Percentiles rank a stretch among this genome's conserved stretches.
Evolutionary conservation across 495 filamentous ascomycete species (phyloP).

Genomic region (Amphirosellinia nigrospora): DNA sequence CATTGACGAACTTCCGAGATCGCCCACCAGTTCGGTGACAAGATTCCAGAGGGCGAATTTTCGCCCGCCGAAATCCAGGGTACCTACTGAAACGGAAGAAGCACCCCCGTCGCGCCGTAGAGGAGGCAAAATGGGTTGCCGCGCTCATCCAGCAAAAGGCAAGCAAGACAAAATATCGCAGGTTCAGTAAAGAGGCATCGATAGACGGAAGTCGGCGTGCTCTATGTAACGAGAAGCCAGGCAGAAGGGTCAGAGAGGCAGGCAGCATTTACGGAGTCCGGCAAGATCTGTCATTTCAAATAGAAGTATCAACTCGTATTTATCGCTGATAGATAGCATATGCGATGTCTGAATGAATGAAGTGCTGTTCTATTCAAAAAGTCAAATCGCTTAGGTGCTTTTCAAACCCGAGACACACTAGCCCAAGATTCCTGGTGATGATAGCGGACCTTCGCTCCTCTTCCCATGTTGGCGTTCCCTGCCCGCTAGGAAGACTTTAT

Average conservation of each 20-base stretch:
- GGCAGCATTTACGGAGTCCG: background rate
- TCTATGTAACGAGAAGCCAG: background rate
- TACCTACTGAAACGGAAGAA: slow-evolving; percentile 70
- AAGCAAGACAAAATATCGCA: slow-evolving; percentile 40
- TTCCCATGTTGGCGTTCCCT: background rate
- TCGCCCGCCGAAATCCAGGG: slow-evolving; percentile 74
- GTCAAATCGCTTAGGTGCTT: background rate
- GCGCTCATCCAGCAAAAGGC: slow-evolving; percentile 52
- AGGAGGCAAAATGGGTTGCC: slow-evolving; percentile 62
- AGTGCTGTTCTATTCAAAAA: background rate
- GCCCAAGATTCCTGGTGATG: too few species aligned
- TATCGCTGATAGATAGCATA: background rate
- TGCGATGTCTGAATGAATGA: background rate
- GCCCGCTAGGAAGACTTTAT: background rate
- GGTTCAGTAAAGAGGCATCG: slow-evolving; percentile 11
- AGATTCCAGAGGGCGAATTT: slow-evolving; percentile 57
- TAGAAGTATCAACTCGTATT: background rate
- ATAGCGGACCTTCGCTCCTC: background rate
- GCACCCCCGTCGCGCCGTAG: slow-evolving; percentile 62
- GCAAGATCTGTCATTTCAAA: background rate
- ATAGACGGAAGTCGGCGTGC: background rate
- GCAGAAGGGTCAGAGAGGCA: background rate
- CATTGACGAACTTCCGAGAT: slow-evolving; percentile 46
- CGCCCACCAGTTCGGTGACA: slow-evolving; percentile 51
- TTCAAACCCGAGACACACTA: too few species aligned